Evolutionary conservation across 768 basidiomycete genomes (phyloP), one percentile per base, ranked within the genome.

Genomic region (Termitomyces sp.): DNA sequence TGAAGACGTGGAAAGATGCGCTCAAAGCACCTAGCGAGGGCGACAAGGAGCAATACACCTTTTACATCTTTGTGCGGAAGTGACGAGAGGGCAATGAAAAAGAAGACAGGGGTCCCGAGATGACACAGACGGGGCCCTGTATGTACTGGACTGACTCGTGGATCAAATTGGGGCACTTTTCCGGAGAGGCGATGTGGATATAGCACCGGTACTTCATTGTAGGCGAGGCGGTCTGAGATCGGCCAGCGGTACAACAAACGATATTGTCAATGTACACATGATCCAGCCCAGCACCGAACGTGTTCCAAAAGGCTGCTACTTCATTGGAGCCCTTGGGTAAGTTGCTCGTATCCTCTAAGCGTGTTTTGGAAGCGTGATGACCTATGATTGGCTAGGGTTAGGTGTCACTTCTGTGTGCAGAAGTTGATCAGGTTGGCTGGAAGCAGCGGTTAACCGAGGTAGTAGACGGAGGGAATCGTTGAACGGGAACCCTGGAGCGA

Each of bases 361-460:
- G 61, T 47, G 9, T 64, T 61, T 47, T 54, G 69, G 68, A 70
- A 67, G 69, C 63, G 50, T 72, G 55, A 56, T 62, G 63, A 68
- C 72, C 75, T 66, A 65, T 65, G 65, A 60, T 67, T 65, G 68
- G 75, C 78, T 85, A 84, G 81, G 83, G 83, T 85, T 85, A 84
- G 80, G 79, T 75, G 70, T 71, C 81, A 79, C 79, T 75, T 70
- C 72, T 66, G 52, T 63, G 67, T 66, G 66, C 64, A 68, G 68
- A 69, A 72, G 75, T 75, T 77, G 72, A 77, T 73, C 77, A 69
- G 70, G 64, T 79, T 80, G 73, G 72, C 77, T 82, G 81, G 80
- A 77, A 79, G 73, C 68, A 72, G 73, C 59, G 60, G 69, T 68
- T 63, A 63, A 66, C 63, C 59, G 57, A 61, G 69, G 76, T 72